Conservation (phyloP, 306 rosid species). For the Styphnolobium japonicum region DNA sequence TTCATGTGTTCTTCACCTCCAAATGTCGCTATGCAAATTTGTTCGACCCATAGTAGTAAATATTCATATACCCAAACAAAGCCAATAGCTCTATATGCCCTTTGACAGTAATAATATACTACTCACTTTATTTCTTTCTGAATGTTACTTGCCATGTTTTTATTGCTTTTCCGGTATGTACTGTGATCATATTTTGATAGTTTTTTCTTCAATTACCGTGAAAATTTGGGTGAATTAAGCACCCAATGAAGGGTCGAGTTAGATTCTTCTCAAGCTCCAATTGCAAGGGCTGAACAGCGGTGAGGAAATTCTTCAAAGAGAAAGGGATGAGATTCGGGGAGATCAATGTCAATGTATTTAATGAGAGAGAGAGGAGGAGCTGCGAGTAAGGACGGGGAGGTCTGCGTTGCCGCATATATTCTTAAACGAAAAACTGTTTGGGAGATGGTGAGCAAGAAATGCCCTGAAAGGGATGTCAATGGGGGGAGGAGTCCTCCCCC, state of each 20-base stretch:
- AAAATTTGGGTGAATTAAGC: too few species aligned
- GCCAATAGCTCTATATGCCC: constrained; percentile 54
- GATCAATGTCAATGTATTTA: constrained; percentile 66
- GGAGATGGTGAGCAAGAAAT: constrained; percentile 47
- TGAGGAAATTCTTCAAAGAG: constrained; percentile 47
- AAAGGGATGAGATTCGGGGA: constrained; percentile 55
- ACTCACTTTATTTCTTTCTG: background rate
- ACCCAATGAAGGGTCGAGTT: constrained; percentile 51
- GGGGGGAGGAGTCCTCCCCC: constrained; percentile 36
- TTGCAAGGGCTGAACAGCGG: constrained; percentile 68
- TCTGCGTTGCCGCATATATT: constrained; percentile 62
- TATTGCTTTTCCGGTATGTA: background rate
- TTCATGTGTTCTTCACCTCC: background rate
- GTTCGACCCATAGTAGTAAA: background rate
- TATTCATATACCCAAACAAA: background rate
- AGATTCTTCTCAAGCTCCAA: constrained; percentile 69
- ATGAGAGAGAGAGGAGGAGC: constrained; percentile 57
- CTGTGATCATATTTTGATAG: too few species aligned
- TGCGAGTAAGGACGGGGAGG: constrained; percentile 44
- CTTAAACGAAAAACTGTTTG: constrained; percentile 69
- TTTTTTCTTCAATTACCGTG: too few species aligned
- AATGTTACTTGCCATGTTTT: too few species aligned
- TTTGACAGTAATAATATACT: constrained; percentile 46
- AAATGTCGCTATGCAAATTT: background rate
- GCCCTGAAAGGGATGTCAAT: constrained; percentile 54